These are phyloP conservation scores for Meyerozyma smithsonii DNA, from an alignment of 1,139 yeast genomes.

Conservation along the genomic window DNA sequence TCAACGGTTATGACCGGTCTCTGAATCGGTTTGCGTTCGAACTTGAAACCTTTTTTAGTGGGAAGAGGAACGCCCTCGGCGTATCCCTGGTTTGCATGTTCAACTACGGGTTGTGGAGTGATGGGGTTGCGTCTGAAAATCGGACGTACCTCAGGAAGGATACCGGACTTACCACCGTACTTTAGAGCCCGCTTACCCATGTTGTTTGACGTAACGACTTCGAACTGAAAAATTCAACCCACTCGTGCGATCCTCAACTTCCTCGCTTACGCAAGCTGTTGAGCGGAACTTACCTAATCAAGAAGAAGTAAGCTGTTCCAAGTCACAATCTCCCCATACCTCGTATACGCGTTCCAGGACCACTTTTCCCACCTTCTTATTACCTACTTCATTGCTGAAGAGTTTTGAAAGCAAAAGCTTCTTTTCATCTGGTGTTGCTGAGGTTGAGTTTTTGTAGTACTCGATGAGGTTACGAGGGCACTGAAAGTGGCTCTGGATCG, in stretches of 20 bases:
- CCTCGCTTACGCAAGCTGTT: neutral
- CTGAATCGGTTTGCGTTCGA: conserved; percentile 38
- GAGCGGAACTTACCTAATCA: neutral
- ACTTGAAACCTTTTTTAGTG: conserved; percentile 44
- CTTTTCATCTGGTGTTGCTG: conserved; percentile 24
- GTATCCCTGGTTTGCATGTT: conserved; percentile 57
- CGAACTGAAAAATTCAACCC: conserved; percentile 1
- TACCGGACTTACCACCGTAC: conserved; percentile 72
- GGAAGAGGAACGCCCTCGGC: conserved; percentile 77
- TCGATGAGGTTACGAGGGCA: conserved; percentile 57
- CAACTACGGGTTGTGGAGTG: conserved; percentile 42
- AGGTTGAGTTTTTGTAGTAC: conserved; percentile 14
- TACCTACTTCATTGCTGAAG: conserved; percentile 52
- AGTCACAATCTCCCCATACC: conserved; percentile 46
- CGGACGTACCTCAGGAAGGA: conserved; percentile 73
- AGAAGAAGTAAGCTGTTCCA: neutral
- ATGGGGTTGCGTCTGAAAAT: conserved; percentile 60
- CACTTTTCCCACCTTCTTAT: conserved; percentile 54
- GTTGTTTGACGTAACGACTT: conserved; percentile 2
- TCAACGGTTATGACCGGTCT: conserved; percentile 56
- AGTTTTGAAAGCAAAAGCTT: conserved; percentile 37
- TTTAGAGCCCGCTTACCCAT: conserved; percentile 52
- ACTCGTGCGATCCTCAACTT: conserved; percentile 1
- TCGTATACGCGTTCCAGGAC: conserved; percentile 59
- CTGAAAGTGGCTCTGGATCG: conserved; percentile 60